Percentiles rank a stretch among this genome's conserved stretches.
phyloP scores from a whole-genome alignment of 306 rosid species.

The Cyamopsis tetragonoloba region DNA sequence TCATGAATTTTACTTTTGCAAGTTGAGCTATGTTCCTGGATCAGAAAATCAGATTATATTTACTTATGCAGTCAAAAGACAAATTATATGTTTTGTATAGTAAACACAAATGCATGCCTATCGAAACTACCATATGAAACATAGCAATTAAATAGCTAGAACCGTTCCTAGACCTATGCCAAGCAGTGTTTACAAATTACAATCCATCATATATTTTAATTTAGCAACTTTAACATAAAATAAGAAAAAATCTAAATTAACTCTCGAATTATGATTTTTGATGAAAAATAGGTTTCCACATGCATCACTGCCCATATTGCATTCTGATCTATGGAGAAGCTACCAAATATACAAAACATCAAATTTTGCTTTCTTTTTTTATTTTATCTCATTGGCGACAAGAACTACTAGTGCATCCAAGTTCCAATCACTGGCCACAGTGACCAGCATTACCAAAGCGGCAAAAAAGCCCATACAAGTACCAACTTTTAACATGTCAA shows the following conservation, averaged over 20 bases:
- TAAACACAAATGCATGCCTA: background rate
- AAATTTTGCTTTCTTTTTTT: background rate
- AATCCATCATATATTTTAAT: background rate
- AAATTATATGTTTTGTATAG: background rate
- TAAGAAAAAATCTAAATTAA: background rate
- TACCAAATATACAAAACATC: background rate
- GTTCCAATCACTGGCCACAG: background rate
- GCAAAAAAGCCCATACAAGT: background rate
- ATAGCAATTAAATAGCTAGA: background rate
- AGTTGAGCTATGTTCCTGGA: slow-evolving; percentile 79
- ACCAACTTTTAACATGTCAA: background rate
- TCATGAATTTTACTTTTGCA: slow-evolving; percentile 68
- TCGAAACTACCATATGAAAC: background rate
- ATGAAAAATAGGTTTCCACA: background rate
- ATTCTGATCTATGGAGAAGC: background rate
- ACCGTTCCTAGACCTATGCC: background rate
- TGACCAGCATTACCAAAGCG: background rate
- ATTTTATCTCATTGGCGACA: background rate
- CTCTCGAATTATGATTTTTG: background rate
- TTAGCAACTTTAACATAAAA: background rate
- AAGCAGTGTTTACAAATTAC: background rate
- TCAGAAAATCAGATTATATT: slow-evolving; percentile 13
- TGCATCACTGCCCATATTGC: background rate
- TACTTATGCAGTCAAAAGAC: background rate
- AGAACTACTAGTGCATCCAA: background rate